These are phyloP conservation scores for Didymella arachidicola DNA, from an alignment of 2,329 filamentous ascomycete genomes.

Conservation along the genomic window DNA sequence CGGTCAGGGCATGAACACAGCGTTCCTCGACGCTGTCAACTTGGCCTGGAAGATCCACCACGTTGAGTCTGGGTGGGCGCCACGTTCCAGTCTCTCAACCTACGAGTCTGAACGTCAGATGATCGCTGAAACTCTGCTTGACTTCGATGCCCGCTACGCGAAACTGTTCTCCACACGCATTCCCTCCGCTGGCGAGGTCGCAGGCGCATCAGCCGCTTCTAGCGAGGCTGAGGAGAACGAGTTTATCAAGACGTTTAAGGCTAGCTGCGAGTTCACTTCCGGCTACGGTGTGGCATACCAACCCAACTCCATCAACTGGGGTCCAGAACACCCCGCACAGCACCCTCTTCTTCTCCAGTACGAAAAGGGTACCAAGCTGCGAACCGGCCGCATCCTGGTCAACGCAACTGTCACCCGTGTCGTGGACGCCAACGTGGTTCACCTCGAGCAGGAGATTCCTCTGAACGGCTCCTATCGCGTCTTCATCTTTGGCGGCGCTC, in stretches of 20 bases:
- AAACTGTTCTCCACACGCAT: conserved; percentile 85
- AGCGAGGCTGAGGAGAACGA: conserved; percentile 66
- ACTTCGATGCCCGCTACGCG: conserved; percentile 89
- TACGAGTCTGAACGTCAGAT: conserved; percentile 88
- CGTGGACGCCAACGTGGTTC: conserved; percentile 86
- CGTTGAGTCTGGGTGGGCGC: conserved; percentile 82
- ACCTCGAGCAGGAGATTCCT: conserved; percentile 88
- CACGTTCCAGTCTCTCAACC: conserved; percentile 76
- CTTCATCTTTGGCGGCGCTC: conserved; percentile 82
- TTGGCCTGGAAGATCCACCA: conserved; percentile 96
- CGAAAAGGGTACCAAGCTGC: conserved; percentile 63
- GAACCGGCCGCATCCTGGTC: conserved; percentile 76
- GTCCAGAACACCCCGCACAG: conserved; percentile 72
- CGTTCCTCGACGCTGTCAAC: conserved; percentile 75
- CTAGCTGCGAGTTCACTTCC: conserved; percentile 88
- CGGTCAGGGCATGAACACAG: conserved; percentile 70
- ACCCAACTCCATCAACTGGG: conserved; percentile 86
- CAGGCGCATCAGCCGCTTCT: conserved; percentile 66
- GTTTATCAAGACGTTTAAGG: conserved; percentile 90
- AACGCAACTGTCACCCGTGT: conserved; percentile 86
- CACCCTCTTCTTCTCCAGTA: conserved; percentile 73
- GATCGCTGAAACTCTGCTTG: conserved; percentile 81
- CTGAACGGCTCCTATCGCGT: conserved; percentile 88
- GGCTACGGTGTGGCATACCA: conserved; percentile 90
- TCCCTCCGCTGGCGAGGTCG: conserved; percentile 75